Percentiles rank a stretch among this genome's conserved stretches.
phyloP scores from a whole-genome alignment of 2,329 filamentous ascomycete genomes.

The Rutstroemia sydowiana region DNA sequence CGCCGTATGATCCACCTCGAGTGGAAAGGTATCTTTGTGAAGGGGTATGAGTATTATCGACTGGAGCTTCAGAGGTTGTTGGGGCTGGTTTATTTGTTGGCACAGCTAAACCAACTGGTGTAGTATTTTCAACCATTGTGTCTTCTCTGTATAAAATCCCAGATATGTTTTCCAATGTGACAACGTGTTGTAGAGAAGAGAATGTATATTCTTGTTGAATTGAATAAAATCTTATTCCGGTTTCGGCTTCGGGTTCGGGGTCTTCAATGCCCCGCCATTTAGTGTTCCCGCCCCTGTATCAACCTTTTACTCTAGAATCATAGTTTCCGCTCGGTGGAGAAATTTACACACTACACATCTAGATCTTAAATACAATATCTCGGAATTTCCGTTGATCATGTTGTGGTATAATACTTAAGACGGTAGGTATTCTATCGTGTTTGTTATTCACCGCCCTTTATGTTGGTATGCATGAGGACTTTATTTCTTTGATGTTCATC shows the following conservation, averaged over 20 bases:
- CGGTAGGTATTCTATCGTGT: no score
- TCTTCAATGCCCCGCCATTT: neutral
- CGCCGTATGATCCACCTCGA: conserved; percentile 54
- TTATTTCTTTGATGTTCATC: no score
- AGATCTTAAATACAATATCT: no score
- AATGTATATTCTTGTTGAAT: neutral
- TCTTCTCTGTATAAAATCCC: neutral
- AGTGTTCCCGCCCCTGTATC: neutral
- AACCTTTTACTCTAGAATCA: no score
- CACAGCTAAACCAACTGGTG: conserved; percentile 20
- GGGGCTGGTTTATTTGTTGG: conserved; percentile 16
- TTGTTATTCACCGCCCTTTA: no score
- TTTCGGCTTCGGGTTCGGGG: neutral
- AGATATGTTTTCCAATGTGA: neutral
- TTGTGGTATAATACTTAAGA: no score
- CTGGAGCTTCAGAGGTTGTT: conserved; percentile 12
- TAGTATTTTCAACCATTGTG: conserved; percentile 16
- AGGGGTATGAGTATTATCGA: conserved; percentile 33
- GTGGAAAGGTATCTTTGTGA: conserved; percentile 58
- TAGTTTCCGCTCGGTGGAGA: no score
- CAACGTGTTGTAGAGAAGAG: neutral
- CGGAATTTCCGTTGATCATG: no score
- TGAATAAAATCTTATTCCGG: neutral
- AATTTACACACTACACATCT: no score
- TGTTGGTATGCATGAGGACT: no score